These are phyloP conservation scores for Primulina eburnea DNA, from an alignment of 257 asterid genomes.

Conservation along the genomic window DNA sequence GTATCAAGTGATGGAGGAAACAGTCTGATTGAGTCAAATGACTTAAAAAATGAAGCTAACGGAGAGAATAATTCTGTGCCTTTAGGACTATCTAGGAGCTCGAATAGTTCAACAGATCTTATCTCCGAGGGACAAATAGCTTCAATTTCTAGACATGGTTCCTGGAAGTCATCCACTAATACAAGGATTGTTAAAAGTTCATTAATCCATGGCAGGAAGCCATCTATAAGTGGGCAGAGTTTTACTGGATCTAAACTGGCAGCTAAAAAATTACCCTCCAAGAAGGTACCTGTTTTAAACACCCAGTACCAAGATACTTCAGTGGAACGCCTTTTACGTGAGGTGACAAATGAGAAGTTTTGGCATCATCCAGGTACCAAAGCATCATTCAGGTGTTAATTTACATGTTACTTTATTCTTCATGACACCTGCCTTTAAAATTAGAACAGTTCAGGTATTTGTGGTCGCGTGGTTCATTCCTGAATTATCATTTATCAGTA, in stretches of 20 bases:
- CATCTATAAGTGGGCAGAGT: constrained; percentile 48
- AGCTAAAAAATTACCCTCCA: constrained; percentile 61
- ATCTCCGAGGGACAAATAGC: constrained; percentile 57
- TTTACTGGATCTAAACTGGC: constrained; percentile 54
- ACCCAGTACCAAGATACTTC: constrained; percentile 80
- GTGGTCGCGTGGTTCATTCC: neutral
- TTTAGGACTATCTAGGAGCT: constrained; percentile 54
- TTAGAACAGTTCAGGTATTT: no score
- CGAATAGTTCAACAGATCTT: constrained; percentile 58
- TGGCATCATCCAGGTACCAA: constrained; percentile 93
- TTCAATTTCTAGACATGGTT: constrained; percentile 52
- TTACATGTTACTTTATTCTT: neutral
- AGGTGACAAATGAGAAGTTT: constrained; percentile 92
- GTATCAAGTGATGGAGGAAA: constrained; percentile 51
- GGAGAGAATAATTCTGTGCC: constrained; percentile 59
- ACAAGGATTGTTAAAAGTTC: constrained; percentile 56
- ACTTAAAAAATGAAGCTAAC: constrained; percentile 60
- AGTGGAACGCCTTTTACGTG: constrained; percentile 92
- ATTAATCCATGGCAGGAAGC: constrained; percentile 60
- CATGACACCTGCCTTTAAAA: no score
- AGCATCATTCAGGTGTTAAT: neutral
- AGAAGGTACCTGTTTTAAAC: constrained; percentile 53
- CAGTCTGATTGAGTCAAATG: constrained; percentile 51
- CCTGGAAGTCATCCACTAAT: constrained; percentile 77
- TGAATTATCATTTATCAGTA: neutral